These are phyloP conservation scores for Nicotiana undulata DNA, from an alignment of 257 asterid genomes.

Conservation along the genomic window DNA sequence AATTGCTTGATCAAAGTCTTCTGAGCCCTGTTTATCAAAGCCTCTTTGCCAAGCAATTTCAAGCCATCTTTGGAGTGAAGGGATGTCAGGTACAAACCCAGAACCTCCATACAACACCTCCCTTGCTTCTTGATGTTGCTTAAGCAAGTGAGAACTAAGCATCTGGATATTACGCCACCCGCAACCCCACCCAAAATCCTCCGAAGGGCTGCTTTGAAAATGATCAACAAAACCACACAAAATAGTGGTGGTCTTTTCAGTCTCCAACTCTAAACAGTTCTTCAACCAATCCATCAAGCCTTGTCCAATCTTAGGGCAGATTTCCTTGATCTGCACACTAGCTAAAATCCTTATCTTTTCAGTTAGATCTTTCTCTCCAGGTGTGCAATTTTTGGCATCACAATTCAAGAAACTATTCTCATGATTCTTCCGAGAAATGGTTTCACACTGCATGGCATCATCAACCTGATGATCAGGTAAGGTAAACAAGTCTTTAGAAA, in stretches of 20 bases:
- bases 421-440: constrained; percentile 9
- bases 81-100: constrained; percentile 67
- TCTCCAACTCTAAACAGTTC: constrained; percentile 59
- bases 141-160: constrained; percentile 84
- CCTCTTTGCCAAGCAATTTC: constrained; percentile 86
- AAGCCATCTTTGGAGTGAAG: constrained; percentile 79
- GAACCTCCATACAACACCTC: constrained; percentile 67
- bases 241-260: constrained; percentile 34
- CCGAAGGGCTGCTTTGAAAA: constrained; percentile 47
- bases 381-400: constrained; percentile 11
- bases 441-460: constrained; percentile 6
- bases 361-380: constrained; percentile 18
- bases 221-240: constrained; percentile 73
- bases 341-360: constrained; percentile 27
- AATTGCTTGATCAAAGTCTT: constrained; percentile 52
- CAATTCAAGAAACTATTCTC: constrained; percentile 27
- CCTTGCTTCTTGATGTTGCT: constrained; percentile 49
- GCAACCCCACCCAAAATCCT: constrained; percentile 90
- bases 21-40: constrained; percentile 59
- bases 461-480: constrained; percentile 34
- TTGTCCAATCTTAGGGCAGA: constrained; percentile 30
- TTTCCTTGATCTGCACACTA: constrained; percentile 36
- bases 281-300: constrained; percentile 50
- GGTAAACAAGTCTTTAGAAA: not conserved
- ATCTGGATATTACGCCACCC: constrained; percentile 98